Conservation (phyloP, 2,329 filamentous ascomycete genomes). For the Fusarium annulatum region DNA sequence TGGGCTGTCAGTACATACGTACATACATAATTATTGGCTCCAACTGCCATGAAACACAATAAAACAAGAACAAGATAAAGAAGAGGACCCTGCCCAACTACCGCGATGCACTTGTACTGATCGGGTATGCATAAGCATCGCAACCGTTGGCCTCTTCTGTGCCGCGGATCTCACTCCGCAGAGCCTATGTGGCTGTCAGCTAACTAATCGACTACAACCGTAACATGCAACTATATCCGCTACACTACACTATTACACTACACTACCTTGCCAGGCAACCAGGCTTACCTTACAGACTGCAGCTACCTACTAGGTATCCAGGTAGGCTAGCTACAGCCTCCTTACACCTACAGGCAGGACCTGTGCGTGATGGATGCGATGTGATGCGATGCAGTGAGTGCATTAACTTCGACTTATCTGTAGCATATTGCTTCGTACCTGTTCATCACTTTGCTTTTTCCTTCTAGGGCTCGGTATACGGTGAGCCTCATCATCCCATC, state of each 20-base stretch:
- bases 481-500: background rate
- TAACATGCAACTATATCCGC: background rate
- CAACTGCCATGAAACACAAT: constrained; percentile 11
- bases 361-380: background rate
- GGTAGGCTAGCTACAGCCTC: background rate
- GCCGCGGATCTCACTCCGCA: background rate
- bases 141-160: background rate
- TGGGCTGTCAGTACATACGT: background rate
- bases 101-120: constrained; percentile 6
- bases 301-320: background rate
- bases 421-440: background rate
- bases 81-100: constrained; percentile 5
- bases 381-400: background rate
- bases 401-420: background rate
- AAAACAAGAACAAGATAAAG: background rate
- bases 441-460: constrained; percentile 3
- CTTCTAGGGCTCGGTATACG: background rate
- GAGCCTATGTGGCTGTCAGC: background rate
- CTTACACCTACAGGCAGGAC: background rate
- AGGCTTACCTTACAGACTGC: background rate
- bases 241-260: background rate
- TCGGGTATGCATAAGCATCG: background rate
- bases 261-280: background rate
- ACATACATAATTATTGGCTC: background rate
- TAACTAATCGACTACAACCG: background rate